Base-by-base conservation (phyloP, 2,329 filamentous ascomycete genomes). In the Daldinia eschscholtzii region DNA sequence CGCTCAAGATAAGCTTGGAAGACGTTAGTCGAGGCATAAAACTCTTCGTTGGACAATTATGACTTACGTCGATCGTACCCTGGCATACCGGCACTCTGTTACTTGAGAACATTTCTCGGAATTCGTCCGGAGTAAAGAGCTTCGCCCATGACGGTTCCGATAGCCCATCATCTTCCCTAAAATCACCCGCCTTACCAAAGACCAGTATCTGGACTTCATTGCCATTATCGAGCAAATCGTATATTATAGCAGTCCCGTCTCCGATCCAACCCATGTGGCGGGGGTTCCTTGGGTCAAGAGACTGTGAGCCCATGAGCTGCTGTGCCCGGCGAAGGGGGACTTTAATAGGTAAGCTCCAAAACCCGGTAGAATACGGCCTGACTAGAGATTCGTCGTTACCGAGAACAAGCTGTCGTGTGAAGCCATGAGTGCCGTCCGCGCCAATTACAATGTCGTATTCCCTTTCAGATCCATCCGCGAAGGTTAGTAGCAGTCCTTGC, bases 371-470 rank as follows among this genome's bases (percentile, higher is more conserved):
- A 33, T 66, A 53, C 6, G 75, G 74, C 37, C 60, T 58, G 9
- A 64, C 35, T 2, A 75, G 60, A 7, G 70, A 68, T 46, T 75
- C 70, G 26, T 74, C 64, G 12, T 52, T 28, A 1, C 75, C 75
- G 0, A 77, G 63, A 18, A 78, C 74, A 35, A 74, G 73, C 20
- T 69, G 50, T n/a, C 76, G 72, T 1, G 72, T 71, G 28, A 72
- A 70, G 1, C 75, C 72, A 23, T 74, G 69, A 1, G 70, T 59
- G 2, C 75, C 75, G 26, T 78, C 76, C 2, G 76, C 71, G 3
- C 77, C 76, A 5, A 79, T 63, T 2, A 79, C 71, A 3, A 77
- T 56, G 33, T 79, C 76, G 58, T 78, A 79, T 48, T 69, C 70
- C 66, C 74, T 74, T 52, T 75, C 73, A 23, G 73, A 61, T 2